phyloP scores from a whole-genome alignment of 2,329 filamentous ascomycete species.

The Xylaria sp. region DNA sequence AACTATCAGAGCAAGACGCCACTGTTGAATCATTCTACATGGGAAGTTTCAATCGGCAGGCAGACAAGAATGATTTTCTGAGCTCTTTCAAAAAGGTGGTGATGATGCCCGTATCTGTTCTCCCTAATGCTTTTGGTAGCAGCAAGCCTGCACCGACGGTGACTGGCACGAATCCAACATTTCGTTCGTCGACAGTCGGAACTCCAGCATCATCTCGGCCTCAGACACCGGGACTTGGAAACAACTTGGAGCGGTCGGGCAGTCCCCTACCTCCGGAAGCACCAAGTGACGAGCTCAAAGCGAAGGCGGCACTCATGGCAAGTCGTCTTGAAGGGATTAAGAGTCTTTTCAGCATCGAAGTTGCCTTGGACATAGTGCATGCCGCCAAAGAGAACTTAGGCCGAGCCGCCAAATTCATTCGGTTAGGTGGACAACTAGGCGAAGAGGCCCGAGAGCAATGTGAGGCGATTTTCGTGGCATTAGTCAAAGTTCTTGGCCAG shows the following conservation, averaged over 20 bases:
- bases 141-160: conserved; percentile 52
- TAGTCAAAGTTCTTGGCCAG: conserved; percentile 86
- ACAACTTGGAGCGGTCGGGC: conserved; percentile 53
- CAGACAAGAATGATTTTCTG: conserved; percentile 95
- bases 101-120: conserved; percentile 96
- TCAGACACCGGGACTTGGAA: conserved; percentile 59
- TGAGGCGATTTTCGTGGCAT: conserved; percentile 83
- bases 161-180: conserved; percentile 47
- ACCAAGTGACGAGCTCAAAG: conserved; percentile 90
- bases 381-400: conserved; percentile 88
- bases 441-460: conserved; percentile 90
- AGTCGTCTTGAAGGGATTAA: conserved; percentile 93
- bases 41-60: conserved; percentile 92
- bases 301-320: conserved; percentile 98
- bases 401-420: conserved; percentile 83
- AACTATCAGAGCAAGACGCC: conserved; percentile 89
- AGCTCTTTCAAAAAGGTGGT: conserved; percentile 98
- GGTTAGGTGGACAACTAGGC: conserved; percentile 81
- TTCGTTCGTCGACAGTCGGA: conserved; percentile 46
- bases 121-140: conserved; percentile 72
- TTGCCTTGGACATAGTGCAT: conserved; percentile 90
- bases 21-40: conserved; percentile 94
- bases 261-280: conserved; percentile 69
- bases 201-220: conserved; percentile 60
- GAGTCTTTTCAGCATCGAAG: conserved; percentile 94